Evolutionary conservation across 2,329 filamentous ascomycete species (phyloP).

Genomic region (Chrysosporium keratinophilum): DNA sequence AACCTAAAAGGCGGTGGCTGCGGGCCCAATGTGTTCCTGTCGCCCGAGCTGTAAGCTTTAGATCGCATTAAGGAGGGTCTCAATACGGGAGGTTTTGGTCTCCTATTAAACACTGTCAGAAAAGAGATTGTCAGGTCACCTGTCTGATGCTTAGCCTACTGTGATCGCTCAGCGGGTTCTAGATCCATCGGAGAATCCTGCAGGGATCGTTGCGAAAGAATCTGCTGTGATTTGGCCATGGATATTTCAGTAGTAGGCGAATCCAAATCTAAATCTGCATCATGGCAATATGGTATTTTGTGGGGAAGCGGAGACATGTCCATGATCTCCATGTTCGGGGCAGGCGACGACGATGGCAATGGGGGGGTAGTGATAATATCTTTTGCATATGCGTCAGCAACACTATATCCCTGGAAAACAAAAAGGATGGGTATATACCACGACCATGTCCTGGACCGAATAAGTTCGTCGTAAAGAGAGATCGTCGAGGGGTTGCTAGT

Average conservation of each 20-base stretch:
- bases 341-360: slow-evolving; percentile 72
- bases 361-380: slow-evolving; percentile 76
- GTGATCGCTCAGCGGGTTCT: slow-evolving; percentile 21
- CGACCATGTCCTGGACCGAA: slow-evolving; percentile 49
- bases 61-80: slow-evolving; percentile 64
- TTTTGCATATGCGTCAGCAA: slow-evolving; percentile 32
- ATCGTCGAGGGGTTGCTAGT: slow-evolving; percentile 70
- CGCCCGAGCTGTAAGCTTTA: slow-evolving; percentile 62
- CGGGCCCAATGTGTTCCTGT: slow-evolving; percentile 51
- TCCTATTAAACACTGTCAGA: slow-evolving; percentile 35
- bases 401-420: not conserved
- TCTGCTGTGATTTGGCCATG: slow-evolving; percentile 33
- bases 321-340: slow-evolving; percentile 64
- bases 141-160: slow-evolving; percentile 27
- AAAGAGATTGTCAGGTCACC: not conserved
- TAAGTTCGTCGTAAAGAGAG: slow-evolving; percentile 67
- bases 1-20: slow-evolving; percentile 68
- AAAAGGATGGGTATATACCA: slow-evolving; percentile 39
- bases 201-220: slow-evolving; percentile 33
- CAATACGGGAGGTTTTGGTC: slow-evolving; percentile 56
- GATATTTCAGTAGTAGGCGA: slow-evolving; percentile 59
- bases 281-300: slow-evolving; percentile 58
- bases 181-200: slow-evolving; percentile 32
- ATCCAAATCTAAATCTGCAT: slow-evolving; percentile 52
- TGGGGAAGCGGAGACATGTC: slow-evolving; percentile 89